Base-by-base conservation (phyloP, 106 monocot species). In the Gastrodia elata region DNA sequence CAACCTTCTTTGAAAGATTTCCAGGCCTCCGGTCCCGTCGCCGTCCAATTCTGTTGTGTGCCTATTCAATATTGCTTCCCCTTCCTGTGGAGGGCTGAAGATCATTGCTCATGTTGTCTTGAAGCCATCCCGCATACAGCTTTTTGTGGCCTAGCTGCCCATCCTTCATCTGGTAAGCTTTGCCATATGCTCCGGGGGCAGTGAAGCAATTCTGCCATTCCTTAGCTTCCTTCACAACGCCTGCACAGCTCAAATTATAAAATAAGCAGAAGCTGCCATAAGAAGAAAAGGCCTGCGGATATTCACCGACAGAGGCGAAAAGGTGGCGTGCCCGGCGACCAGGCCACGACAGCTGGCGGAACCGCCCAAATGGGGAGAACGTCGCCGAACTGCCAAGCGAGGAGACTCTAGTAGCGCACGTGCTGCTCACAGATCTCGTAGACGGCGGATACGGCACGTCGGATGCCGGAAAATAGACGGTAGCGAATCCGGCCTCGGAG, bases 401-500 rank as follows among this genome's bases (percentile, higher is more conserved):
- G 65, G 10, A 78, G 74, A 74, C 78, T 74, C 76, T 95, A 91
- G 79, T 86, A 82, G 59, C 82, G 80, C 52, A 89, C 65, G 82
- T 95, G 91, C 82, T 92, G 89, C 28, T 82, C 82, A 0, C 92
- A 74, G 74, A 97, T 72, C 57, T 75, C 87, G 34, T 82, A 78
- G 59, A 97, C 78, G 22, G 90, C 96, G 40, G 75, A 67, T 73
- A 82, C 77, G 14, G 96, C 85, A 74, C 81, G 73, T 7, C 96
- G 78, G 20, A 90, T 74, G 37, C 92, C 96, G 78, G 92, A 77
- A 90, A 97, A 35, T 90, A 86, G 42, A 97, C 92, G 10, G 83
- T 84, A 1, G 80, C 88, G 78, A 85, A 68, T 4, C 84, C 84
- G 42, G n/a, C n/a, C n/a, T 92, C 87, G 6, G 55, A 46, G 28